Conservation (phyloP, 176 grass and related monocot species). For the Avena sativa region DNA sequence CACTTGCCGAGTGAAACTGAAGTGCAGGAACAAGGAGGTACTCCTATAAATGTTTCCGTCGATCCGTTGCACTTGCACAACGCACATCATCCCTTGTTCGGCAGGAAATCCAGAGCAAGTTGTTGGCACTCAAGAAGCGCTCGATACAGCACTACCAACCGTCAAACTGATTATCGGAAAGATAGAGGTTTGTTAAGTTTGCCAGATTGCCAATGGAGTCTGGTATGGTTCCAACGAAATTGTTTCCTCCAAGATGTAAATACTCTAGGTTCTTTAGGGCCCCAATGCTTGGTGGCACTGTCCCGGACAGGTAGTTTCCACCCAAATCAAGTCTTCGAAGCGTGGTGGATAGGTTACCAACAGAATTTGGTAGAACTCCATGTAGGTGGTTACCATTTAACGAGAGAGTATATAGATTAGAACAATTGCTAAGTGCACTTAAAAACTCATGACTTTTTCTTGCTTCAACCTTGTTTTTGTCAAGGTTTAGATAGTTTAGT, state of each 20-base stretch:
- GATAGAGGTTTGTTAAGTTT: background rate
- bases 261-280: background rate
- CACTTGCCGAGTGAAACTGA: too few relatives aligned
- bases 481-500: background rate
- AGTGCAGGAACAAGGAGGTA: background rate
- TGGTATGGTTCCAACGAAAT: constrained; percentile 14
- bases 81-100: background rate
- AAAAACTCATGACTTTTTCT: background rate
- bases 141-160: background rate
- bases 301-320: background rate
- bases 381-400: background rate
- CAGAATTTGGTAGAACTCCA: too few relatives aligned
- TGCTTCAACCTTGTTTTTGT: constrained; percentile 30
- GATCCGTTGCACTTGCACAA: background rate
- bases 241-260: background rate
- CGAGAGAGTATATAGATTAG: background rate
- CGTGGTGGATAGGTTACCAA: too few relatives aligned
- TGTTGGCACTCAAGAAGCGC: background rate
- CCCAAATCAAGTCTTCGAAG: background rate
- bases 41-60: background rate
- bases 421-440: background rate
- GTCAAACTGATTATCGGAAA: background rate
- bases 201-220: constrained; percentile 41
- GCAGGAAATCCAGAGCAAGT: background rate
- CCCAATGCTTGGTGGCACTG: background rate